Evolutionary conservation across 495 filamentous ascomycete genomes (phyloP), one percentile per base, ranked within the genome.

Genomic region (Penicillium arizonense): DNA sequence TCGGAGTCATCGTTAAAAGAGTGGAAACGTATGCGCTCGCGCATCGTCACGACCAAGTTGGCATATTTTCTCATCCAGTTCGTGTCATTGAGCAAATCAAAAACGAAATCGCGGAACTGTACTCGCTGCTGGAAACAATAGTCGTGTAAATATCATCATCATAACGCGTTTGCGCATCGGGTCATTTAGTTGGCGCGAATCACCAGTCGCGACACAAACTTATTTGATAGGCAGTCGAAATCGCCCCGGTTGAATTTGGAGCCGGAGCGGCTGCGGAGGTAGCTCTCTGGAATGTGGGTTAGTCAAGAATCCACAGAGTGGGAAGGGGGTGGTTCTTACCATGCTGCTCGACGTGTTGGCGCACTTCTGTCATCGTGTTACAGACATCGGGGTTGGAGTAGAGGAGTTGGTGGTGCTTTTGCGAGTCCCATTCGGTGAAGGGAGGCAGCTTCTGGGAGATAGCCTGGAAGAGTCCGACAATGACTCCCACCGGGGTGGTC

Each of bases 181-280:
- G 41, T 77, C 74, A 44, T 65, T 32, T 79, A 95, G 74, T 94
- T 93, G 57, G 91, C 88, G 52, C 91, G 91, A 68, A 96, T 95
- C 67, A 96, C 91, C 60, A 96, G 82, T 70, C 93, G 90, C 24
- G 90, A 92, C 48, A 96, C 76, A 74, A 96, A 94, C 77, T 95
- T 96, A 81, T 93, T 95, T 47, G 90, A 93, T 62, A 96, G 75
- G 53, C 85, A 91, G 74, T 96, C 91, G 67, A 96, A 96, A 74
- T 96, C 90, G 56, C 83, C 76, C 57, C 89, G 84, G 75, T 96
- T 87, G 70, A 93, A 96, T 67, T 87, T 87, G 59, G 85, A 78
- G n/a, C 69, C 65, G 48, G 70, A 65, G 50, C 84, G 82, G 51
- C 73, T 61, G 44, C 79, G 76, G 26, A 87, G 77, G 62, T 87